Percentiles rank a stretch among this genome's conserved stretches.
Evolutionary conservation across 441 rosid genomes (phyloP).

Genomic region (Lepidium campestre): DNA sequence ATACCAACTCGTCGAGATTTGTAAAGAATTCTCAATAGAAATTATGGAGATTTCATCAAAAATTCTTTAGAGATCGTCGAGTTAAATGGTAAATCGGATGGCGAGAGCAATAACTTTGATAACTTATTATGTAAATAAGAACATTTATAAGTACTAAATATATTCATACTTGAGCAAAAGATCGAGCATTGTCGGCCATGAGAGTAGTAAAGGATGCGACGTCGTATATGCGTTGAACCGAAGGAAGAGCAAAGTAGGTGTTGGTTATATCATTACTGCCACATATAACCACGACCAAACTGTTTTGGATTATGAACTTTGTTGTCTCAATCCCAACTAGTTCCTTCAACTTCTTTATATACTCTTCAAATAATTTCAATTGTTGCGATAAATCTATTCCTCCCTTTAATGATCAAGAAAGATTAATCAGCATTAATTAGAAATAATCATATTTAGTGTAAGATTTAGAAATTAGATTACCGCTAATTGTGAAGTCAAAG

Average conservation of each 20-base stretch:
- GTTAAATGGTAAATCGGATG: background rate
- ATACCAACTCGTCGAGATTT: no score
- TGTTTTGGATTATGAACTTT: constrained; percentile 30
- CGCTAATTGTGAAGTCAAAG: constrained; percentile 12
- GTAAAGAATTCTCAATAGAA: no score
- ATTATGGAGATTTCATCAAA: no score
- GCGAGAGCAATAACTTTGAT: no score
- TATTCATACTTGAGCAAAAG: constrained; percentile 41
- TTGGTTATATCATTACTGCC: constrained; percentile 74
- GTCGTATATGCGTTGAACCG: constrained; percentile 35
- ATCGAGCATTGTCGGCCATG: constrained; percentile 38
- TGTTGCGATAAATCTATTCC: constrained; percentile 42
- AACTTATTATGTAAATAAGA: background rate
- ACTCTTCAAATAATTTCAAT: constrained; percentile 42
- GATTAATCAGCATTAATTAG: background rate
- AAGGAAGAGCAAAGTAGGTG: constrained; percentile 37
- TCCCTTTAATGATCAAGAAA: constrained; percentile 16
- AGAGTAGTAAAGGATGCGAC: constrained; percentile 44
- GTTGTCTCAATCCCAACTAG: constrained; percentile 46
- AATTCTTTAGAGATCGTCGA: no score
- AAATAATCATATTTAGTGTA: background rate
- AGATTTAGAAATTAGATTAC: background rate
- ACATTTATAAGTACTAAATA: background rate
- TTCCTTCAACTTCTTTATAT: constrained; percentile 37
- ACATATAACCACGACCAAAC: constrained; percentile 36